Evolutionary conservation across 306 rosid genomes (phyloP), one percentile per base, ranked within the genome.

Genomic region (Ziziphus jujuba): DNA sequence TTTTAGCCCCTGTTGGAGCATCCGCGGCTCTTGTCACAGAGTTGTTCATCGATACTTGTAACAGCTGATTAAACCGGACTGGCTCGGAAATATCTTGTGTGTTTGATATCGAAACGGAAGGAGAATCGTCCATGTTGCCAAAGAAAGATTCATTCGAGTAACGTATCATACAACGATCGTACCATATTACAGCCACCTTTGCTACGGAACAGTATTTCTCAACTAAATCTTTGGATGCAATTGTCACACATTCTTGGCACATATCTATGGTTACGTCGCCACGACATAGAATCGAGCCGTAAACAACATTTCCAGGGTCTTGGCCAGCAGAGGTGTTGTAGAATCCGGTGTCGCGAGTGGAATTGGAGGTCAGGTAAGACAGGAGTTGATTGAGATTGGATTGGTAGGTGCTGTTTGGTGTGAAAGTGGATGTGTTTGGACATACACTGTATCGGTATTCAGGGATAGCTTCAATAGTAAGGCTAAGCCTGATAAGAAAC

Each of bases 191-290:
- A 0, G 81, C 61, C 13, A 20, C 67, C 57, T 71, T 75, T 55
- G 9, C 23, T 3, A 1, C 6, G 1, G 76, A 76, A 51, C 79
- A 61, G 52, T 36, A 71, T 2, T 0, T 6, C 45, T 64, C 56
- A 16, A 48, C 48, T 36, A 84, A 23, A 0, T n/a, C 64, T 25
- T 22, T 52, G 0, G 80, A 72, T 6, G 89, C 89, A n/a, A 28
- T 62, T 21, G 69, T 63, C 0, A 81, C 61, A 51, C 89, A 84
- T 61, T 72, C 85, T 56, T 65, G 68, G 63, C 89, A 84, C 77
- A 66, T 3, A n/a, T 19, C 6, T 72, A 84, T 4, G 71, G 82
- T 12, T 9, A 51, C 12, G 33, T 81, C 86, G 0, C 78, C 84
- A 1, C 85, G 79, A 72, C 85, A 59, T 38, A 59, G 15, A 19